Conservation (phyloP, 306 rosid genomes). For the Casuarina equisetifolia region DNA sequence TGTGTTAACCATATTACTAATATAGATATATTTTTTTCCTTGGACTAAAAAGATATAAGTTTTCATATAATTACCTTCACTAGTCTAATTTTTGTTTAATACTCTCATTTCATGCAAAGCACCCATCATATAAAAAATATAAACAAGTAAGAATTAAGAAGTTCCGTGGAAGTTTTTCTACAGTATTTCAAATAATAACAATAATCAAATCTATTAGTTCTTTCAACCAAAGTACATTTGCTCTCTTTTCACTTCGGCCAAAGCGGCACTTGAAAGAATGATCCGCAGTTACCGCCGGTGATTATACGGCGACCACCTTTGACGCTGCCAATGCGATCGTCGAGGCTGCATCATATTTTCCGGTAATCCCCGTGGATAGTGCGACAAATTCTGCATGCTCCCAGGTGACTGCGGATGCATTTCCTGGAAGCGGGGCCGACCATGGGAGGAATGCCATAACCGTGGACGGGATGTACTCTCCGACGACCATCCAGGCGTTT, state of each 20-base stretch:
- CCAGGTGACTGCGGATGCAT: slow-evolving; percentile 17
- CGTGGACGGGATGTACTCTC: slow-evolving; percentile 17
- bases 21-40: too few relatives aligned
- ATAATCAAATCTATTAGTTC: too few relatives aligned
- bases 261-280: slow-evolving; percentile 21
- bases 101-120: too few relatives aligned
- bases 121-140: too few relatives aligned
- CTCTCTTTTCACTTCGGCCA: not conserved
- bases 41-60: too few relatives aligned
- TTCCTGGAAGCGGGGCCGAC: slow-evolving; percentile 15
- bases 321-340: slow-evolving; percentile 55
- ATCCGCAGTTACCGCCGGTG: slow-evolving; percentile 27
- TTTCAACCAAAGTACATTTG: too few relatives aligned
- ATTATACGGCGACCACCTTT: slow-evolving; percentile 46
- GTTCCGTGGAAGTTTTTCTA: too few relatives aligned
- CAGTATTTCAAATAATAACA: too few relatives aligned
- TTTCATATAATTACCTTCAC: too few relatives aligned
- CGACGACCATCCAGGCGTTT: slow-evolving; percentile 29
- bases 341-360: slow-evolving; percentile 29
- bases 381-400: not conserved
- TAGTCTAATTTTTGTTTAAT: too few relatives aligned
- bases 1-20: too few relatives aligned
- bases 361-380: slow-evolving; percentile 6
- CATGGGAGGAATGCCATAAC: not conserved
- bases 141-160: too few relatives aligned